Base-by-base conservation (phyloP, 164 flowering plant species). In the Tinospora cordifolia region DNA sequence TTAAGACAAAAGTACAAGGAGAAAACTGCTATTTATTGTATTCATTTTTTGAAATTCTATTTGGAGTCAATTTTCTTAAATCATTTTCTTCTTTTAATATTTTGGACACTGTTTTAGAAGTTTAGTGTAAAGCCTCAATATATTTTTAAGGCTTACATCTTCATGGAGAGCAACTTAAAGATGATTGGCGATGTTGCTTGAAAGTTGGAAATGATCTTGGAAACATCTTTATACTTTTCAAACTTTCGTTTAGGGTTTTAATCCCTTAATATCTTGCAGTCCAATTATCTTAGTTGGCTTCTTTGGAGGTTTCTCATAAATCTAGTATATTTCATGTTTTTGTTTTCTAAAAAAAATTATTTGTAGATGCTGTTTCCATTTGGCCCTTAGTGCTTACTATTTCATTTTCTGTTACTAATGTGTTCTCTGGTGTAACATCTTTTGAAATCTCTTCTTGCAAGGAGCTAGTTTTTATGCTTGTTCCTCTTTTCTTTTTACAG, bases 401-500 rank as follows among this genome's bases (percentile, higher is more conserved):
- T 17, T n/a, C 60, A 54, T 19, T 21, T 54, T 54, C n/a, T 9
- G 21, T 54, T 54, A 44, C 47, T 44, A 21, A 54, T 19, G n/a
- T 19, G 9, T 21, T 51, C n/a, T 54, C 24, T 25, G 7, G n/a
- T 17, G 7, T 54, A n/a, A 21, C 60, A n/a, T 54, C n/a, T 54
- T 5, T 54, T 17, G 47, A 51, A 51, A 21, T 15, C 6, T 11
- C 13, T 69, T 66, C 6, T 62, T 62, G 4, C 40, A 66, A 49
- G 9, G 46, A 34, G 26, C 69, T 12, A 34, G 19, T 44, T 65
- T 66, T 71, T 30, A 15, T 24, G 39, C 26, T 12, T 12, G 21
- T 63, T 51, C 57, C 40, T 62, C 46, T 47, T 10, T 46, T 71
- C 49, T 14, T 57, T 21, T 67, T 75, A 65, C 65, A 92, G 97